Conservation (phyloP, 2,329 filamentous ascomycete genomes). For the Calonectria crousiana region DNA sequence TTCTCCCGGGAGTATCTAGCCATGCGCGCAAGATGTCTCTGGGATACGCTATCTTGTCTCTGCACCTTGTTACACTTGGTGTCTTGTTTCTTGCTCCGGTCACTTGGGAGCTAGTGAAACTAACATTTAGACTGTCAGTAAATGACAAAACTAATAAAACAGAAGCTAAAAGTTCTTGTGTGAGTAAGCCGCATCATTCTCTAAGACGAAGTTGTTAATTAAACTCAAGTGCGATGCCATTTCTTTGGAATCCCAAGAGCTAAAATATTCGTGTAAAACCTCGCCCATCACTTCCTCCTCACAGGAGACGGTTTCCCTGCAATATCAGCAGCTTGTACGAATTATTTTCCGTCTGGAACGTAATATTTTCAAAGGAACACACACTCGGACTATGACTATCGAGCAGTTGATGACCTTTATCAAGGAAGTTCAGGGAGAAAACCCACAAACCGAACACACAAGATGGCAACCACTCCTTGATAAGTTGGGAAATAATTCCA, state of each 20-base stretch:
- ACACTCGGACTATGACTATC: not conserved
- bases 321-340: not conserved
- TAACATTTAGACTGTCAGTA: not conserved
- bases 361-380: not conserved
- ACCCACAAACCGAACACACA: not conserved
- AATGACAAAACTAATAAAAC: not conserved
- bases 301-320: not conserved
- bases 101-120: slow-evolving; percentile 9
- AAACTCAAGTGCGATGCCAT: not conserved
- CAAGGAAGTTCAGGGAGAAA: not conserved
- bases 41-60: slow-evolving; percentile 75
- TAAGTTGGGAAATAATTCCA: not conserved
- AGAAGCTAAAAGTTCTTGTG: not conserved
- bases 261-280: not conserved
- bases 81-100: slow-evolving; percentile 35
- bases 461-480: not conserved
- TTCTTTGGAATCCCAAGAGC: not conserved
- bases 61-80: slow-evolving; percentile 69
- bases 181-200: not conserved
- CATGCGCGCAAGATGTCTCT: slow-evolving; percentile 61
- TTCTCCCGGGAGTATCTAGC: slow-evolving; percentile 73
- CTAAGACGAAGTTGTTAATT: not conserved
- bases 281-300: not conserved
- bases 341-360: not conserved
- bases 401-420: not conserved